These are phyloP conservation scores for Amaranthus cruentus DNA, from an alignment of 148 eudicot genomes.

Conservation along the genomic window DNA sequence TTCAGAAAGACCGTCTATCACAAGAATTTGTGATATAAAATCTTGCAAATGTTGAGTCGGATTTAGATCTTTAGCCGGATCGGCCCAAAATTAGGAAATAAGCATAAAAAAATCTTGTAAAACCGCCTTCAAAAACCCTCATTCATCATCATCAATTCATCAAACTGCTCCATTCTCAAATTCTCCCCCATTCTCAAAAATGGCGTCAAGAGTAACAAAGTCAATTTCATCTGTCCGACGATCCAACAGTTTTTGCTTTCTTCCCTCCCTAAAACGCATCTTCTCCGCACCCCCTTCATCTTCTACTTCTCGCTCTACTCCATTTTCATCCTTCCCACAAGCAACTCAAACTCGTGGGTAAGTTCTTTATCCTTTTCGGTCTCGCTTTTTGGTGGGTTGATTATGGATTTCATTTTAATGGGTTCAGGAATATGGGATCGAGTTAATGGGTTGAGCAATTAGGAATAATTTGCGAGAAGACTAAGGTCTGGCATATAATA, in stretches of 20 bases:
- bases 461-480: not conserved
- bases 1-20: no score
- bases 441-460: not conserved
- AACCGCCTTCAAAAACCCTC: conserved; percentile 5
- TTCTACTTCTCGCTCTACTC: not conserved
- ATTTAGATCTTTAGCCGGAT: not conserved
- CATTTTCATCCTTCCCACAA: not conserved
- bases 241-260: not conserved
- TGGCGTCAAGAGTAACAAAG: conserved; percentile 25
- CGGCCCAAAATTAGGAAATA: not conserved
- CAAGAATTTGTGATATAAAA: no score
- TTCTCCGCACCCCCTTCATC: conserved; percentile 8
- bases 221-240: conserved; percentile 16
- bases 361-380: not conserved
- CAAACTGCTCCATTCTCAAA: not conserved
- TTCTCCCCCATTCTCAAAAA: not conserved
- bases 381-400: no score
- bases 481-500: no score
- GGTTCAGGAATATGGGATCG: no score
- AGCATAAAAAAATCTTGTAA: not conserved
- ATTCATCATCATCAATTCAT: not conserved
- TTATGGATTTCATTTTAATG: not conserved
- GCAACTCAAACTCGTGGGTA: not conserved
- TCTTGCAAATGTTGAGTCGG: not conserved
- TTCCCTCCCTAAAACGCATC: conserved; percentile 16